These are phyloP conservation scores for Perkinsus olseni DNA, from an alignment of 169 alveolate species.

Conservation along the genomic window DNA sequence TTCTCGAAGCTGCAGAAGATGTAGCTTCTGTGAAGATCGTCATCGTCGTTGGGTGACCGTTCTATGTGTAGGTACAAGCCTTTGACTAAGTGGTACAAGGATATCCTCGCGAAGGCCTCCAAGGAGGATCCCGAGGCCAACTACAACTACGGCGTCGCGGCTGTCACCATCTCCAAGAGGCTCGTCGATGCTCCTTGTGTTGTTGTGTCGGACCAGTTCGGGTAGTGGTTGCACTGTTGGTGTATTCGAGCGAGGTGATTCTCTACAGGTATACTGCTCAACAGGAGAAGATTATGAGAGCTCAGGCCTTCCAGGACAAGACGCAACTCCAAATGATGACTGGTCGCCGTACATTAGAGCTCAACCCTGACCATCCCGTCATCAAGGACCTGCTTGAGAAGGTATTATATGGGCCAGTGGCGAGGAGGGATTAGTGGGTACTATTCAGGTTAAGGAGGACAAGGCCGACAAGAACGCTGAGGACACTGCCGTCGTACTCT, in stretches of 20 bases:
- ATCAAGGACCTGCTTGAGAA: conserved; percentile 12
- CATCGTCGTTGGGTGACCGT: not conserved
- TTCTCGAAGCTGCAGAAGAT: conserved; percentile 22
- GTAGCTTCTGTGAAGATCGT: not conserved
- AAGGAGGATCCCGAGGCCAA: conserved; percentile 2
- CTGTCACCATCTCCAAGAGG: conserved; percentile 33
- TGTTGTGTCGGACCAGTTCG: conserved; percentile 43
- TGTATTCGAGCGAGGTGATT: not conserved
- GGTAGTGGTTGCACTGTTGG: conserved; percentile 11
- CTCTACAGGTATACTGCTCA: conserved; percentile 26
- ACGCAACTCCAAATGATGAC: conserved; percentile 31
- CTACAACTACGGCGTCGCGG: not conserved
- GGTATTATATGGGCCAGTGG: not conserved
- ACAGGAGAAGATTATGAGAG: conserved; percentile 42
- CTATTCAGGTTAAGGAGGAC: not conserved
- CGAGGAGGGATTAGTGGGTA: not conserved
- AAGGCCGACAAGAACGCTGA: not conserved
- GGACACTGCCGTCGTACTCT: conserved; percentile 31
- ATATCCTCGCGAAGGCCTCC: conserved; percentile 18
- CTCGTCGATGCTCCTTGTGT: conserved; percentile 41
- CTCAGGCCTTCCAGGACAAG: conserved; percentile 46
- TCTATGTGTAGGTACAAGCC: conserved; percentile 26
- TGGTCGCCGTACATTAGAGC: conserved; percentile 38
- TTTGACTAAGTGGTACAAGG: conserved; percentile 28
- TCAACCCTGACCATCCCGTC: conserved; percentile 39